Conservation (phyloP, 495 filamentous ascomycete genomes). For the Xylona heveae region DNA sequence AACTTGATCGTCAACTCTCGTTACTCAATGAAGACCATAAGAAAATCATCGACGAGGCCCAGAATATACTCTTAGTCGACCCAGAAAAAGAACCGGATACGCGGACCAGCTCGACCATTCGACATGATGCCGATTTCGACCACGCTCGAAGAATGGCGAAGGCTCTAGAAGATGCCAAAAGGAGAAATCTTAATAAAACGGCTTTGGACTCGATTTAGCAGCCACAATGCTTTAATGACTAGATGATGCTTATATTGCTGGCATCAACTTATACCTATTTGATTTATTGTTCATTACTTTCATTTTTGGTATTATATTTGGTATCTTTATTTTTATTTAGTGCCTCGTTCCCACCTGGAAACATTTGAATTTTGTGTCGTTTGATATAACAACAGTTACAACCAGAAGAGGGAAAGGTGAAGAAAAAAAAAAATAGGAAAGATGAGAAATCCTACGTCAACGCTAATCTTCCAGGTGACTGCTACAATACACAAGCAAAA, state of each 20-base stretch:
- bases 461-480: no score
- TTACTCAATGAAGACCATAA: constrained; percentile 3
- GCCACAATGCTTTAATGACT: background rate
- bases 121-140: background rate
- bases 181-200: constrained; percentile 1
- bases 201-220: background rate
- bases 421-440: background rate
- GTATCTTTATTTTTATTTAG: background rate
- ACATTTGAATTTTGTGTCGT: background rate
- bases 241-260: no score
- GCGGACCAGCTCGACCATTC: background rate
- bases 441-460: no score
- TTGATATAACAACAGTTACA: background rate
- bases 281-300: background rate
- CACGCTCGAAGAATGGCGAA: constrained; percentile 1
- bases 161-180: constrained; percentile 2
- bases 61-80: background rate
- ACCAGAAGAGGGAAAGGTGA: background rate
- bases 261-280: no score
- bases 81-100: background rate
- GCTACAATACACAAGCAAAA: background rate
- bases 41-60: constrained; percentile 1
- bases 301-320: background rate
- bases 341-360: no score
- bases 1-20: constrained; percentile 5